Base-by-base conservation (phyloP, 352 stramenopile genomes). In the Pythium brassicae region DNA sequence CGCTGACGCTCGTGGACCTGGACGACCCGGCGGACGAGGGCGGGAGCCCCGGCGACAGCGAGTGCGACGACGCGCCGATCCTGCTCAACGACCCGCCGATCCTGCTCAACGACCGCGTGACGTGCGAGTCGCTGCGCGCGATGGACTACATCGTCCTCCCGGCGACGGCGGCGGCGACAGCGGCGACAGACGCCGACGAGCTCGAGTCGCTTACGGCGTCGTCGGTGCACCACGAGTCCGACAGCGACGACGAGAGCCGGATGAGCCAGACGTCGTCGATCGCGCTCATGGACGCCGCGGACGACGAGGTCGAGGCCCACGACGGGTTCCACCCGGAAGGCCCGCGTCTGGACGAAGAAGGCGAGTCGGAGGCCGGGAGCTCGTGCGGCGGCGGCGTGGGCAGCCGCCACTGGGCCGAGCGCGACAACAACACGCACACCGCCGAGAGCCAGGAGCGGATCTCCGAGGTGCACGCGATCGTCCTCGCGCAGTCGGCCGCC, bases 241-340 rank as follows among this genome's bases (percentile, higher is more conserved):
- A 67, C 25, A 48, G 26, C n/a, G 55, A 62, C 23, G 22, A 25
- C n/a, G 59, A 68, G 25, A 48, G 39, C 25, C 69, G 66, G 1
- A 63, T 65, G 50, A 86, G 75, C 57, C 69, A 69, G 45, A 66
- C 63, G 17, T 87, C 76, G 25, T 87, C 76, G 9, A 72, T 87
- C 27, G 74, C 76, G n/a, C 67, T 87, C 20, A 32, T 87, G 49
- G 76, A 76, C 10, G 66, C 72, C 26, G 59, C 59, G 29, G 57
- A 66, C 27, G 66, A 77, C 26, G 54, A 74, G 25, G 67, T 47
- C 59, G 25, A 58, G 10, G 11, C 39, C 10, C 53, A 42, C 27
- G 19, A 61, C 11, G 57, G 53, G 25, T 66, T 61, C 48, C 61
- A 65, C 15, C 52, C 50, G 1, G 17, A 44, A 5, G 40, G 50